Conservation (phyloP, 345 rosid species). For the Anastatica hierochuntica region DNA sequence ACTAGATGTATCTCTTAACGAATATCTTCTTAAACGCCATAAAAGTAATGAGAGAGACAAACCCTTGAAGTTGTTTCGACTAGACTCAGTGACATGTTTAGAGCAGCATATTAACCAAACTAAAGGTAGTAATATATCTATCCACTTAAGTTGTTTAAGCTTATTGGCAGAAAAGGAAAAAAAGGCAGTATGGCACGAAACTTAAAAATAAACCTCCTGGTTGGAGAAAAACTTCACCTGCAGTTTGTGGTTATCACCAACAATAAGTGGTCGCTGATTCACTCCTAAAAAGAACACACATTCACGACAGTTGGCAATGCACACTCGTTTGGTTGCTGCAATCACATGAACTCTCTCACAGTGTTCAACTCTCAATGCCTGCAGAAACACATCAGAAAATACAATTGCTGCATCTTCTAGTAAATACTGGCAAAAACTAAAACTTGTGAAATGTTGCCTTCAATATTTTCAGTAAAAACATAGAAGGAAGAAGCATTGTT, state of each 20-base stretch:
- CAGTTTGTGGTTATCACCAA: constrained; percentile 91
- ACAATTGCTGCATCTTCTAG: not conserved
- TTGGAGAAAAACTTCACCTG: constrained; percentile 43
- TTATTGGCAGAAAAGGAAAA: not conserved
- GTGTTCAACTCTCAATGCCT: constrained; percentile 89
- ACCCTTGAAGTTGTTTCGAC: too few species aligned
- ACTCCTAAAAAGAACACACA: constrained; percentile 91
- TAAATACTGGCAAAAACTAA: not conserved
- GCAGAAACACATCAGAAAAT: constrained; percentile 15
- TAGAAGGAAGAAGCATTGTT: not conserved
- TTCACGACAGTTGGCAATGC: constrained; percentile 91
- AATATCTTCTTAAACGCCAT: not conserved
- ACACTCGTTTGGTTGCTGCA: constrained; percentile 67
- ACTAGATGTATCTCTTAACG: not conserved
- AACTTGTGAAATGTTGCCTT: not conserved
- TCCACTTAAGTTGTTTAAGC: not conserved
- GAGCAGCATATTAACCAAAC: not conserved
- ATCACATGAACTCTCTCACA: constrained; percentile 96
- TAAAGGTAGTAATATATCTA: not conserved
- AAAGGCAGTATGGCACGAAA: not conserved
- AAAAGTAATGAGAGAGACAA: too few species aligned
- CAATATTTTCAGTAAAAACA: not conserved
- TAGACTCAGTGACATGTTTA: not conserved
- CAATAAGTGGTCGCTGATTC: constrained; percentile 84
- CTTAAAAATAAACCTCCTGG: not conserved